phyloP scores from a whole-genome alignment of 345 rosid species.

The Barbarea vulgaris region DNA sequence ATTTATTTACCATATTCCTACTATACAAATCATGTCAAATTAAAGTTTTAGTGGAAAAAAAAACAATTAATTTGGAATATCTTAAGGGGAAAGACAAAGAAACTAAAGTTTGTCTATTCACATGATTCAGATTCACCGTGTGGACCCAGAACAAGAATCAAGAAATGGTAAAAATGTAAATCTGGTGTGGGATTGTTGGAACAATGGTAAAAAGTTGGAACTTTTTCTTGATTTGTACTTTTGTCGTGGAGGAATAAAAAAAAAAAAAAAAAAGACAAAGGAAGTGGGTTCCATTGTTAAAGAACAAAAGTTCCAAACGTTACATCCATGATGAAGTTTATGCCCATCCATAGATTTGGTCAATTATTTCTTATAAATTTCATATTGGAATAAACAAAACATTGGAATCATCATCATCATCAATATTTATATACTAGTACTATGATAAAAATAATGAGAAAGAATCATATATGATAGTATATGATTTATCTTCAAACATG shows the following conservation, averaged over 20 bases:
- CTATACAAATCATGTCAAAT: background rate
- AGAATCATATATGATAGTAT: background rate
- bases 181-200: constrained; percentile 2
- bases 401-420: background rate
- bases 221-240: constrained; percentile 12
- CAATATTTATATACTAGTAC: background rate
- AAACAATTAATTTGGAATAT: background rate
- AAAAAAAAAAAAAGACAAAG: background rate
- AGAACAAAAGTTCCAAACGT: constrained; percentile 20
- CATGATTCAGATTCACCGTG: constrained; percentile 20
- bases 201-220: background rate
- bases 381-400: background rate
- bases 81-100: background rate
- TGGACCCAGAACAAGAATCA: background rate
- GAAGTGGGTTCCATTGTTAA: constrained; percentile 8
- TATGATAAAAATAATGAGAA: background rate
- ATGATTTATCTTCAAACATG: background rate
- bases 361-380: background rate
- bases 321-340: constrained; percentile 27
- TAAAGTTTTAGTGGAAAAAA: background rate
- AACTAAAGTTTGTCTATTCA: background rate
- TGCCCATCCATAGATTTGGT: constrained; percentile 16
- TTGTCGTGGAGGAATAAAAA: constrained; percentile 13
- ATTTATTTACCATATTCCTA: background rate
- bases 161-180: constrained; percentile 7